Percentiles rank a stretch among this genome's conserved stretches.
Conservation (phyloP, 179 eudicot species). For the Sideroxylon spinosum region DNA sequence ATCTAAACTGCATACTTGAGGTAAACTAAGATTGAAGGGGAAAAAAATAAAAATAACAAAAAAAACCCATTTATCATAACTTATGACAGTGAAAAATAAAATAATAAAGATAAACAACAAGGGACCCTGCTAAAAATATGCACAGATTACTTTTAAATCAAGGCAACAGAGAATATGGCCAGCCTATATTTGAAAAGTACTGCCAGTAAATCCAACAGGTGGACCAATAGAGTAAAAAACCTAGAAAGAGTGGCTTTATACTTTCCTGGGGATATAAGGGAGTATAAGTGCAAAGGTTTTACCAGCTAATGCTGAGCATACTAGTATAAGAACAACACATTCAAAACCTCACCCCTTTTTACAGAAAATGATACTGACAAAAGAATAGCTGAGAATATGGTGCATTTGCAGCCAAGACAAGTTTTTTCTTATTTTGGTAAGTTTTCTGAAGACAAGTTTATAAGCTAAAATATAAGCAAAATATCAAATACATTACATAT, state of each 20-base stretch:
- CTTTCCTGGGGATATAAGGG: background rate
- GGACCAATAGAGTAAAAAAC: background rate
- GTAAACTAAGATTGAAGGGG: too few species aligned
- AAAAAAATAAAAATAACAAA: too few species aligned
- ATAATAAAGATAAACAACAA: background rate
- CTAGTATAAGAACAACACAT: background rate
- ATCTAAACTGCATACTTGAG: too few species aligned
- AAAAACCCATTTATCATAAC: too few species aligned
- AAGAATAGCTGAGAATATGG: background rate
- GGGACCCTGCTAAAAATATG: background rate
- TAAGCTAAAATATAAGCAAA: background rate
- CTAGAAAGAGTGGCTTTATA: background rate
- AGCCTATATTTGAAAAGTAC: background rate
- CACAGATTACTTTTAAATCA: background rate
- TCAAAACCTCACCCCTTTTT: background rate
- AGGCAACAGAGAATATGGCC: background rate
- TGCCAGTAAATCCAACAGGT: background rate
- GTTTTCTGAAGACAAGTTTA: background rate
- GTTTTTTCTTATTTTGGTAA: too few species aligned
- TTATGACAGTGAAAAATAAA: too few species aligned
- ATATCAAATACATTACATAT: background rate
- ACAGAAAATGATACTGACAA: background rate
- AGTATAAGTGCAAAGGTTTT: background rate
- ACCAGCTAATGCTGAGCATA: background rate
- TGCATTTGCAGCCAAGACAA: background rate